These are phyloP conservation scores for Smallanthus sonchifolius DNA, from an alignment of 129 eudicot genomes.

Conservation along the genomic window DNA sequence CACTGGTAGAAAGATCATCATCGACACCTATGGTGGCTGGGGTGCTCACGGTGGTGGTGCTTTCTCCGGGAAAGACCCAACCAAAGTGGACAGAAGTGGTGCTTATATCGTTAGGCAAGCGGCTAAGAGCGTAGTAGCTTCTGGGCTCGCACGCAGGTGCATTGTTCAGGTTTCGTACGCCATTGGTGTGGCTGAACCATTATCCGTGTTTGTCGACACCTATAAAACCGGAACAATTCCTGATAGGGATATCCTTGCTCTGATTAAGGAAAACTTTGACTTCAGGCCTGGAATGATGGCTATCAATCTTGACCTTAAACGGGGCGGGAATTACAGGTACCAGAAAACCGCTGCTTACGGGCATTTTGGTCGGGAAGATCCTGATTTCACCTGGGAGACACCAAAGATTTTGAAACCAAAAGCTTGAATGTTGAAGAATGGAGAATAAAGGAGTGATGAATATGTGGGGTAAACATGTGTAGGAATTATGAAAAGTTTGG, in stretches of 20 bases:
- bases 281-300: conserved; percentile 13
- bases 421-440: neutral
- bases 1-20: conserved; percentile 8
- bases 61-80: conserved; percentile 8
- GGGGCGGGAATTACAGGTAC: conserved; percentile 12
- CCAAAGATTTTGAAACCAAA: conserved; percentile 9
- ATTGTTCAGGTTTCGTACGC: conserved; percentile 15
- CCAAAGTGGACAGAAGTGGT: conserved; percentile 9
- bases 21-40: conserved; percentile 5
- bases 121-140: conserved; percentile 5
- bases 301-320: conserved; percentile 10
- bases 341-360: conserved; percentile 8
- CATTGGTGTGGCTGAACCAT: conserved; percentile 9
- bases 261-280: conserved; percentile 4
- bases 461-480: conserved; percentile 1
- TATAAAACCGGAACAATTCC: conserved; percentile 4
- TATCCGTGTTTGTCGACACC: conserved; percentile 13
- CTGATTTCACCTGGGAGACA: conserved; percentile 17
- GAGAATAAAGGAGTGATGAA: neutral
- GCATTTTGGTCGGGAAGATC: conserved; percentile 15
- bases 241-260: conserved; percentile 8
- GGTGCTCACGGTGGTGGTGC: conserved; percentile 8
- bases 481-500: neutral
- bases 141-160: conserved; percentile 16
- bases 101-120: conserved; percentile 8